phyloP scores from a whole-genome alignment of 192 early-diverging fungal genomes.

The Coemansia sp. region DNA sequence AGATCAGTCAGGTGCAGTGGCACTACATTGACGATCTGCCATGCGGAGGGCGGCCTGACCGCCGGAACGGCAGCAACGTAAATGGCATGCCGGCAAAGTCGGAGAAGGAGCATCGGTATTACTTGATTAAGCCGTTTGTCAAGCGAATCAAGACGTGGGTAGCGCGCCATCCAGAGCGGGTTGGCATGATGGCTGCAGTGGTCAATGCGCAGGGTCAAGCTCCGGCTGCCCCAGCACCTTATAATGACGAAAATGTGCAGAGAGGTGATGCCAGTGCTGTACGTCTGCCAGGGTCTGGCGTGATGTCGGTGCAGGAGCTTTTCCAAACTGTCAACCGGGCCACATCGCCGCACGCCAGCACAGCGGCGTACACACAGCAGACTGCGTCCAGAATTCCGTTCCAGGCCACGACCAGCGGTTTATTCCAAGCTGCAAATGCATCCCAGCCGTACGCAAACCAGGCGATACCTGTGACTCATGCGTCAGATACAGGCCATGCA shows the following conservation, averaged over 20 bases:
- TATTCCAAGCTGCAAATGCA: neutral
- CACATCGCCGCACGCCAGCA: constrained; percentile 18
- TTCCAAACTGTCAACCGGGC: constrained; percentile 29
- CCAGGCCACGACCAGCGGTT: neutral
- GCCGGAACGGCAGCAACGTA: constrained; percentile 34
- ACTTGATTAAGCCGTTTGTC: constrained; percentile 74
- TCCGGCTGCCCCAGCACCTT: neutral
- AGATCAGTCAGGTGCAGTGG: constrained; percentile 87
- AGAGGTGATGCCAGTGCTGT: neutral
- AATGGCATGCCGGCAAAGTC: constrained; percentile 7
- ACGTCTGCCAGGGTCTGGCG: constrained; percentile 5
- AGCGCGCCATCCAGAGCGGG: constrained; percentile 30
- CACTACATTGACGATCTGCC: constrained; percentile 66
- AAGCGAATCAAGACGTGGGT: constrained; percentile 51
- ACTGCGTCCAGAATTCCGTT: neutral
- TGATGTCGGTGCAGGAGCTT: constrained; percentile 47
- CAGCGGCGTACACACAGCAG: neutral
- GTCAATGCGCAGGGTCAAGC: constrained; percentile 25
- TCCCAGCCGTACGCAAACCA: constrained; percentile 1
- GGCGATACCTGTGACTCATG: no score
- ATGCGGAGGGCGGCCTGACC: constrained; percentile 21
- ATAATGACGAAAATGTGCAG: neutral
- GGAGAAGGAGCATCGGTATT: constrained; percentile 61
- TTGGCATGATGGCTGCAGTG: constrained; percentile 20
- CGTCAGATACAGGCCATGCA: neutral